Percentiles rank a stretch among this genome's conserved stretches.
Evolutionary conservation across 2,329 filamentous ascomycete species (phyloP).

Genomic region (Scedosporium minutisporum): DNA sequence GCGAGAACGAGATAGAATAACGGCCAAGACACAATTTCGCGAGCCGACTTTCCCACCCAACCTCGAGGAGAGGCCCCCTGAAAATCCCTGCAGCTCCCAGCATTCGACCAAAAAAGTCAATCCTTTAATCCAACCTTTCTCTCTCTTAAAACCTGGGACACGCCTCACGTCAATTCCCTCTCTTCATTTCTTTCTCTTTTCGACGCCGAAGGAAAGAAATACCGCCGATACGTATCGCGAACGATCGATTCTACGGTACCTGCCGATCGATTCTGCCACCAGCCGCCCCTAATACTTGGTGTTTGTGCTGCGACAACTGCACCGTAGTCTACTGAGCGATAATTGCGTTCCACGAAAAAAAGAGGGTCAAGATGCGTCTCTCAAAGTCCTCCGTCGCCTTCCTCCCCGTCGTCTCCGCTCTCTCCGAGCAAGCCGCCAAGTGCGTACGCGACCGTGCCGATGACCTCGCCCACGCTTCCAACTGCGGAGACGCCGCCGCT

Average conservation of each 20-base stretch:
- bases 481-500: conserved; percentile 28
- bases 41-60: neutral
- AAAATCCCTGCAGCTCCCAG: neutral
- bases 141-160: neutral
- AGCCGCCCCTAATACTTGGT: no score
- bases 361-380: conserved; percentile 7
- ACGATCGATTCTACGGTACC: no score
- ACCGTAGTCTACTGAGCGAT: no score
- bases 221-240: no score
- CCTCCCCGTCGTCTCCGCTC: conserved; percentile 25
- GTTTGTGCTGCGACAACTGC: no score
- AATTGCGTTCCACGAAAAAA: no score
- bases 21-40: neutral
- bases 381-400: conserved; percentile 12
- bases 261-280: no score
- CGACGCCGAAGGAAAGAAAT: neutral
- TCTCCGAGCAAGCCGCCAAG: conserved; percentile 18
- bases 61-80: neutral
- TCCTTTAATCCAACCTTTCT: neutral
- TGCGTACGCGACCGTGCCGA: conserved; percentile 14
- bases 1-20: neutral
- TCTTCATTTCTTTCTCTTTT: neutral
- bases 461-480: conserved; percentile 30
- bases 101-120: neutral
- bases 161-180: neutral